Conservation (phyloP, 306 rosid species). For the Corylus heterophylla region DNA sequence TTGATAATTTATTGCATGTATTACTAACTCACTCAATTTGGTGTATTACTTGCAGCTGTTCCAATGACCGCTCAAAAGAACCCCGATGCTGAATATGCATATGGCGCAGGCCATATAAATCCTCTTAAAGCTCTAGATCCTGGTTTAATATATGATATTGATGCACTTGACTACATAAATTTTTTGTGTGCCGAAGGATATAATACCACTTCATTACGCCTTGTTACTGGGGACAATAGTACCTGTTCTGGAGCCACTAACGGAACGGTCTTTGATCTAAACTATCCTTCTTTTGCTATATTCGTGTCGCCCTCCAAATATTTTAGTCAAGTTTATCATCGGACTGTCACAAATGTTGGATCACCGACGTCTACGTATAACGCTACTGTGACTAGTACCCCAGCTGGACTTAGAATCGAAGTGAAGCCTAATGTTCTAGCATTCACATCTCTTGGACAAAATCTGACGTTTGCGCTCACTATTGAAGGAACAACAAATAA, state of each 20-base stretch:
- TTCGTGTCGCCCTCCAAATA: neutral
- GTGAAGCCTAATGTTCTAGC: conserved; percentile 28
- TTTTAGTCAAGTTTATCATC: conserved; percentile 27
- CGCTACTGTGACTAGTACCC: conserved; percentile 24
- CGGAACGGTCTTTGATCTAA: conserved; percentile 33
- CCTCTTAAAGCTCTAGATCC: conserved; percentile 37
- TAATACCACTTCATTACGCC: conserved; percentile 14
- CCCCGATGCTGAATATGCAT: conserved; percentile 33
- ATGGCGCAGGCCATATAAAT: conserved; percentile 42
- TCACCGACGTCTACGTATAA: conserved; percentile 31
- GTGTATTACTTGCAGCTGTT: conserved; percentile 27
- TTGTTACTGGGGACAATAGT: conserved; percentile 32
- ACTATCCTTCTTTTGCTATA: conserved; percentile 51
- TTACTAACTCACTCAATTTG: neutral
- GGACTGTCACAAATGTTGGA: conserved; percentile 56
- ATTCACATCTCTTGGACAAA: conserved; percentile 35
- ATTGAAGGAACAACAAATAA: neutral
- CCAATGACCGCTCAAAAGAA: conserved; percentile 16
- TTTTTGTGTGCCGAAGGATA: conserved; percentile 49
- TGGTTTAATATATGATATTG: conserved; percentile 41
- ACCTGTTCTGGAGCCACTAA: conserved; percentile 26
- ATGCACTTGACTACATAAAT: conserved; percentile 31
- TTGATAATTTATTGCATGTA: too few relatives aligned
- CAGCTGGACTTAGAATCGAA: conserved; percentile 27
- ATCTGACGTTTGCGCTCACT: conserved; percentile 25